phyloP scores from a whole-genome alignment of 257 asterid species.

The Euphrasia confusa region DNA sequence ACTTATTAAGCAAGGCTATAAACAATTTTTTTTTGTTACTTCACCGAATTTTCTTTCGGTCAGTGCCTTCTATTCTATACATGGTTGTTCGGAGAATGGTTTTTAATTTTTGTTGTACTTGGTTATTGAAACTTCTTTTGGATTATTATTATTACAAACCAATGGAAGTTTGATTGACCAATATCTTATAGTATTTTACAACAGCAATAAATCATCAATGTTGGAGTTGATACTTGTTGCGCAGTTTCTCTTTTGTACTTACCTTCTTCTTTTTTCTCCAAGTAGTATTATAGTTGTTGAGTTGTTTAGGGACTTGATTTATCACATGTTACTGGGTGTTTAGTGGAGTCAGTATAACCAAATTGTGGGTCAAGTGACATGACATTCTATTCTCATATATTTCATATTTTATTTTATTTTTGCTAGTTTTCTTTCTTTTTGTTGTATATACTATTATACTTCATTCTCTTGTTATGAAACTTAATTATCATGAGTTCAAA shows the following conservation, averaged over 20 bases:
- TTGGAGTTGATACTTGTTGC: too few relatives aligned
- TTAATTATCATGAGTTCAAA: slow-evolving; percentile 2
- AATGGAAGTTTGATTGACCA: neutral
- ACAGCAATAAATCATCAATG: too few relatives aligned
- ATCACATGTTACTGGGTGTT: too few relatives aligned
- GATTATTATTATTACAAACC: neutral
- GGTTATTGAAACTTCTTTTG: neutral
- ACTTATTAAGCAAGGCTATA: neutral
- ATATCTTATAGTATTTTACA: too few relatives aligned
- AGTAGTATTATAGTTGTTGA: too few relatives aligned
- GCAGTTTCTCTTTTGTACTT: too few relatives aligned
- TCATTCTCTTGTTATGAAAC: slow-evolving; percentile 1
- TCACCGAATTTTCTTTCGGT: too few relatives aligned
- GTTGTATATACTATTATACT: neutral
- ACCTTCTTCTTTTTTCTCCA: too few relatives aligned
- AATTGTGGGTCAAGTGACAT: neutral
- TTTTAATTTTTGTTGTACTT: neutral
- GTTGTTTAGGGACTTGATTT: too few relatives aligned
- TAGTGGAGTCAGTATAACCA: neutral
- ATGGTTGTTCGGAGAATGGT: neutral
- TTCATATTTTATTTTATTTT: neutral
- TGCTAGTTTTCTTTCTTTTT: neutral
- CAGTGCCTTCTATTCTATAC: neutral
- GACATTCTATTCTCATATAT: neutral
- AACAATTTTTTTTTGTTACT: neutral